Evolutionary conservation across 805 yeast genomes (phyloP).

Genomic region (Metschnikowia vanudenii): DNA sequence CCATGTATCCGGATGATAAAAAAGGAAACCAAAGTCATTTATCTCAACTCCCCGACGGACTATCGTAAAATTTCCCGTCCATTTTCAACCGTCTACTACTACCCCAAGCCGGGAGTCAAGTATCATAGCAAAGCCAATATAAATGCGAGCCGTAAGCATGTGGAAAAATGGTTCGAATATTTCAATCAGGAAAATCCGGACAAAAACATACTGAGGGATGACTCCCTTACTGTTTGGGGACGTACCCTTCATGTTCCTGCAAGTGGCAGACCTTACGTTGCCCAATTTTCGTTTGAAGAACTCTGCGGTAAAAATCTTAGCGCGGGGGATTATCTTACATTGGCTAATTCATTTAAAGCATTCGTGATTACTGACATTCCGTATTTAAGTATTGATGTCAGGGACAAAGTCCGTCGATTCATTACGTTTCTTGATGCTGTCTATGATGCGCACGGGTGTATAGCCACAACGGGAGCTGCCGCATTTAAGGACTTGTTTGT

Average conservation of each 20-base stretch:
- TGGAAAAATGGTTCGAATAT: constrained; percentile 73
- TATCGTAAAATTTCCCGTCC: constrained; percentile 89
- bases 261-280: constrained; percentile 76
- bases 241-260: constrained; percentile 72
- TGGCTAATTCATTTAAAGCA: constrained; percentile 72
- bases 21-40: constrained; percentile 69
- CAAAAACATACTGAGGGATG: constrained; percentile 19
- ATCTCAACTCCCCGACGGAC: constrained; percentile 87
- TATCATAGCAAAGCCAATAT: constrained; percentile 51
- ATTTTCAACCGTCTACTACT: constrained; percentile 70
- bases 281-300: constrained; percentile 84
- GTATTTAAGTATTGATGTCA: constrained; percentile 66
- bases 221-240: constrained; percentile 76
- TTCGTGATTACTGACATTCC: constrained; percentile 95
- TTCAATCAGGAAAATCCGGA: constrained; percentile 61
- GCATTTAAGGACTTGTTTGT: constrained; percentile 83
- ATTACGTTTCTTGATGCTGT: constrained; percentile 95
- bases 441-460: constrained; percentile 82
- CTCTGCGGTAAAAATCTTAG: constrained; percentile 85
- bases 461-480: constrained; percentile 88
- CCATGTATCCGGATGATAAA: constrained; percentile 88
- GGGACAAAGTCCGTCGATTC: constrained; percentile 86
- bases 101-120: constrained; percentile 62
- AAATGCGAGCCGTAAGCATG: constrained; percentile 57
- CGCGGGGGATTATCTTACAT: constrained; percentile 89